phyloP scores from a whole-genome alignment of 2,329 filamentous ascomycete genomes.

The Botrytis byssoidea region DNA sequence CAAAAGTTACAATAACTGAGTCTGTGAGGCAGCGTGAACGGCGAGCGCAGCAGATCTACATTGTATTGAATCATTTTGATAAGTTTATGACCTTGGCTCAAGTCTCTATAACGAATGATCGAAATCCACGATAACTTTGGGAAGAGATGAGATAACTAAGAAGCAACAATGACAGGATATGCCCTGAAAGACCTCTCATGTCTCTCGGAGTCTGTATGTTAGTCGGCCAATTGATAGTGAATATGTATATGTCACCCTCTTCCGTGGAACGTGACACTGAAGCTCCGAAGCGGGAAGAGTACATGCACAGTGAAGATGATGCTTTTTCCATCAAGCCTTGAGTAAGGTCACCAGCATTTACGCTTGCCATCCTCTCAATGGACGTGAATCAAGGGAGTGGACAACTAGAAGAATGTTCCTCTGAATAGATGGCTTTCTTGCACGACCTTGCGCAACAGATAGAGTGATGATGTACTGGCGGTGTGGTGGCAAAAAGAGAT shows the following conservation, averaged over 20 bases:
- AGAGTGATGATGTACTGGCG: neutral
- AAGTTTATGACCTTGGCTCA: conserved; percentile 17
- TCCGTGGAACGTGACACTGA: conserved; percentile 12
- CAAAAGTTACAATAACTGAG: conserved; percentile 2
- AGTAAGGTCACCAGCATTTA: conserved; percentile 5
- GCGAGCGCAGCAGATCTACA: conserved; percentile 8
- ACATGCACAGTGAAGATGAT: conserved; percentile 14
- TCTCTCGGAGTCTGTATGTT: neutral
- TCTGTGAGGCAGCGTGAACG: neutral
- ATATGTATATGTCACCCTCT: conserved; percentile 1
- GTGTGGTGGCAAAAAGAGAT: conserved; percentile 12
- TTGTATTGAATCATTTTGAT: conserved; percentile 13
- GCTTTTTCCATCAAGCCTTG: neutral
- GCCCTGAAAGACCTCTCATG: conserved; percentile 12
- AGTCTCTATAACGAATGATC: conserved; percentile 14
- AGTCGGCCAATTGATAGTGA: conserved; percentile 14
- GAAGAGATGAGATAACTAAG: conserved; percentile 6
- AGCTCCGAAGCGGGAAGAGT: neutral
- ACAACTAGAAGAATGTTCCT: neutral
- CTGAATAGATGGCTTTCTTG: conserved; percentile 7
- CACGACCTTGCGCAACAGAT: conserved; percentile 17
- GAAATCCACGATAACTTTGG: conserved; percentile 16
- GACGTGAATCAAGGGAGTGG: neutral
- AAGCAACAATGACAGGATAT: conserved; percentile 14
- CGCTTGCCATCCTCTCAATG: conserved; percentile 16